Percentiles rank a stretch among this genome's conserved stretches.
These are phyloP conservation scores for Guadua angustifolia DNA, from an alignment of 176 grass and related monocot genomes.

Conservation along the genomic window DNA sequence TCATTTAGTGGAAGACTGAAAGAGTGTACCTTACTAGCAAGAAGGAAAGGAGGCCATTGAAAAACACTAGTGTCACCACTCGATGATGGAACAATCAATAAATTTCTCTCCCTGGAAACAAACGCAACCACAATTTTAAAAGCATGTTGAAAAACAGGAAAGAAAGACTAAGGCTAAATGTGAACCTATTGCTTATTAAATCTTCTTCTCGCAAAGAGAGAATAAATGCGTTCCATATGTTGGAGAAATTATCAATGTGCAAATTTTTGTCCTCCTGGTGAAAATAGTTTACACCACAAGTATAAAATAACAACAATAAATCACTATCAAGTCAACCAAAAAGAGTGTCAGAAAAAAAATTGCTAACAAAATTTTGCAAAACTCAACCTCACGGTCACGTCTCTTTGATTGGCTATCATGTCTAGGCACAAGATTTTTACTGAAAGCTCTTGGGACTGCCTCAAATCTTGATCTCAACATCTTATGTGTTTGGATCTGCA, in stretches of 20 bases:
- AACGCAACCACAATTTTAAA: background rate
- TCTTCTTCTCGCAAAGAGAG: slow-evolving; percentile 81
- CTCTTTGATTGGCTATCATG: slow-evolving; percentile 13
- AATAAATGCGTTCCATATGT: slow-evolving; percentile 91
- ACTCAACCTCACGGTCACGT: slow-evolving; percentile 40
- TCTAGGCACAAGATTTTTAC: slow-evolving; percentile 62
- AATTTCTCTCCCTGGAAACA: slow-evolving; percentile 71
- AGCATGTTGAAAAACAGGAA: background rate
- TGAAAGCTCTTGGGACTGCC: slow-evolving; percentile 70
- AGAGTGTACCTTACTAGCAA: slow-evolving; percentile 82
- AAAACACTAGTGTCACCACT: slow-evolving; percentile 54
- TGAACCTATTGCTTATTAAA: slow-evolving; percentile 77
- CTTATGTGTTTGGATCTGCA: slow-evolving; percentile 82
- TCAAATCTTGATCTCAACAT: slow-evolving; percentile 95
- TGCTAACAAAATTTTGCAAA: slow-evolving; percentile 14
- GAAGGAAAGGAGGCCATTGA: slow-evolving; percentile 98
- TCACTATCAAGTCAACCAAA: background rate
- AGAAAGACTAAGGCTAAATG: slow-evolving; percentile 34
- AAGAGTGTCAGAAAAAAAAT: background rate
- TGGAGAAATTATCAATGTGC: slow-evolving; percentile 50
- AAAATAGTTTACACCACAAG: background rate
- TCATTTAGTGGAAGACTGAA: slow-evolving; percentile 15
- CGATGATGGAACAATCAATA: slow-evolving; percentile 79
- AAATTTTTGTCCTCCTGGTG: slow-evolving; percentile 54
- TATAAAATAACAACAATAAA: background rate